A percentile compares a stretch with the other conserved stretches of the same genome.
Conservation (phyloP, 768 basidiomycete genomes). For the Boletus subparvulus region DNA sequence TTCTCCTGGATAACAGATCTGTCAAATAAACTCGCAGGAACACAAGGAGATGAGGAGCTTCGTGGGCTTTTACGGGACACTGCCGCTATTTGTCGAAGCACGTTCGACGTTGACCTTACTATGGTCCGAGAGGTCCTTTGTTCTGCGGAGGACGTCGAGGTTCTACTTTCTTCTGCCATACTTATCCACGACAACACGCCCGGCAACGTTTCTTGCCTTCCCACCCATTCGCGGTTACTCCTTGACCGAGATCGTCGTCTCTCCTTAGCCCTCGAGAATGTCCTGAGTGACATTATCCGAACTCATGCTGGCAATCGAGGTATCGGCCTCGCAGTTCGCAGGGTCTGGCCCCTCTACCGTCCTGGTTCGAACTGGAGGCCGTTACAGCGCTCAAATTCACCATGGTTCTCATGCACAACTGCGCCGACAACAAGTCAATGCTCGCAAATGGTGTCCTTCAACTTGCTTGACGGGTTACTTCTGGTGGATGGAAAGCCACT, state of each 20-base stretch:
- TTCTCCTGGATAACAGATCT: constrained; percentile 40
- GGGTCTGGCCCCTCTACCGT: constrained; percentile 34
- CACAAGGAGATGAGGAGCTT: not conserved
- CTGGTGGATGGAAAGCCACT: constrained; percentile 26
- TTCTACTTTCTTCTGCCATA: constrained; percentile 35
- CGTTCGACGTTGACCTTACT: constrained; percentile 27
- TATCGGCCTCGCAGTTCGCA: constrained; percentile 14
- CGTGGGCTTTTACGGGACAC: constrained; percentile 16
- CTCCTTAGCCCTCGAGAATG: constrained; percentile 27
- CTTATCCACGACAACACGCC: constrained; percentile 32
- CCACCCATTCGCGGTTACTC: constrained; percentile 12
- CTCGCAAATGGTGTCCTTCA: constrained; percentile 36
- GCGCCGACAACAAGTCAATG: not conserved
- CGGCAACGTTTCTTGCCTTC: not conserved
- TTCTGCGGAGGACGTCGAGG: constrained; percentile 24
- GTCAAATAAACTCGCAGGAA: constrained; percentile 14
- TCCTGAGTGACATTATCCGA: constrained; percentile 12
- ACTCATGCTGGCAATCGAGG: not conserved
- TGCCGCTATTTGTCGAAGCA: constrained; percentile 24
- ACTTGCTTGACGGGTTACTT: constrained; percentile 36
- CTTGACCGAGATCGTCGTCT: constrained; percentile 34
- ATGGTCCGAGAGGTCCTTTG: constrained; percentile 14
- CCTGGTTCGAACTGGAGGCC: constrained; percentile 26
- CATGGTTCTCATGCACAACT: constrained; percentile 22
- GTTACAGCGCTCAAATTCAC: constrained; percentile 3